A percentile compares a stretch with the other conserved stretches of the same genome.
Evolutionary conservation across 306 rosid genomes (phyloP).

Genomic region (Vachellia collinsii): DNA sequence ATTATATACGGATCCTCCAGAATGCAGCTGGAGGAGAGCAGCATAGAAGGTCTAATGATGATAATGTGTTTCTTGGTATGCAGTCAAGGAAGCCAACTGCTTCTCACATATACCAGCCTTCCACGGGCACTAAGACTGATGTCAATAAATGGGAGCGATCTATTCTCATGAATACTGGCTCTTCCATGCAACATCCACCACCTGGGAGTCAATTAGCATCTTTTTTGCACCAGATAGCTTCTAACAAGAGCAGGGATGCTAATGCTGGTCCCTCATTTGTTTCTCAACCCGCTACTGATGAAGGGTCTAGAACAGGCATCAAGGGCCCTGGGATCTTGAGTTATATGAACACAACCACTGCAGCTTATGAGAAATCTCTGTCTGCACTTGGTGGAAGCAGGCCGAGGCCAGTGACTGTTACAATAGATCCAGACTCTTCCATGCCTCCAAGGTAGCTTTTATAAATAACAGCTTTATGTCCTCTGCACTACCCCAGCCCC

Average conservation of each 20-base stretch:
- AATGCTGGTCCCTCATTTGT: conserved; percentile 74
- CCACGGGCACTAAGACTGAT: conserved; percentile 54
- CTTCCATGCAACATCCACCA: conserved; percentile 66
- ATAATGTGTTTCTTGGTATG: conserved; percentile 60
- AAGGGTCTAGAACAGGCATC: conserved; percentile 97
- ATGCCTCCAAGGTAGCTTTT: conserved; percentile 58
- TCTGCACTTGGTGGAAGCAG: conserved; percentile 64
- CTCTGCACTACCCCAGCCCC: not conserved
- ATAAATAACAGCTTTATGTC: conserved; percentile 14
- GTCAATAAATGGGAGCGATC: conserved; percentile 69
- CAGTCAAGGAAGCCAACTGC: conserved; percentile 68
- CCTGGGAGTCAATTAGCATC: conserved; percentile 64
- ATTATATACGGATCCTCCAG: conserved; percentile 59
- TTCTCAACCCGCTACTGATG: conserved; percentile 93
- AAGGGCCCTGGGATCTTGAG: conserved; percentile 85
- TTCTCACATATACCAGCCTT: conserved; percentile 75
- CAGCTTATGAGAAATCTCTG: conserved; percentile 63
- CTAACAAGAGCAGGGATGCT: conserved; percentile 71
- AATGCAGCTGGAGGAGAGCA: conserved; percentile 75
- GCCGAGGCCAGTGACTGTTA: conserved; percentile 57
- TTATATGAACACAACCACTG: conserved; percentile 54
- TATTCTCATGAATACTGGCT: conserved; percentile 63
- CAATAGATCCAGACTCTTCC: conserved; percentile 65
- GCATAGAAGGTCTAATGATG: conserved; percentile 74
- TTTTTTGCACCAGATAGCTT: conserved; percentile 62